These are phyloP conservation scores for Erysimum pusillum DNA, from an alignment of 441 rosid species.

Conservation along the genomic window DNA sequence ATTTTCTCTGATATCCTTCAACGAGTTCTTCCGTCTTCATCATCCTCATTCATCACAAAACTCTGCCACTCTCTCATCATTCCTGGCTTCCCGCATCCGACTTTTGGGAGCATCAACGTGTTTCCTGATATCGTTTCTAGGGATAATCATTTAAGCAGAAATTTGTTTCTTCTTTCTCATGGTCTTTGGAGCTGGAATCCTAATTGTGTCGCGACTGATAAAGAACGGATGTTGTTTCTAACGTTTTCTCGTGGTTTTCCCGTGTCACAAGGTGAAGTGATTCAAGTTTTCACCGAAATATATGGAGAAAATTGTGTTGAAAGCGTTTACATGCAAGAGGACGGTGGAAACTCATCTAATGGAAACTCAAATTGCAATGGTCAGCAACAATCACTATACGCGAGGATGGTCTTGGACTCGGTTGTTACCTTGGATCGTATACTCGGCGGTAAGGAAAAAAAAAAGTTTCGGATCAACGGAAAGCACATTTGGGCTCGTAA, in stretches of 20 bases:
- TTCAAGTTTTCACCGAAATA: slow-evolving; percentile 44
- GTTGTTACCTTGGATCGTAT: slow-evolving; percentile 59
- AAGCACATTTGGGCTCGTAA: slow-evolving; percentile 83
- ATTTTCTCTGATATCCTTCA: slow-evolving; percentile 64
- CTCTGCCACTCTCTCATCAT: slow-evolving; percentile 44
- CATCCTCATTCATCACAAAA: background rate
- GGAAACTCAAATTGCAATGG: background rate
- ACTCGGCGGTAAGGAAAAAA: slow-evolving; percentile 50
- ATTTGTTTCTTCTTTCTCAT: slow-evolving; percentile 28
- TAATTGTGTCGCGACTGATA: slow-evolving; percentile 41
- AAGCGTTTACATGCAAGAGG: slow-evolving; percentile 57
- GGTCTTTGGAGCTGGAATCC: slow-evolving; percentile 69
- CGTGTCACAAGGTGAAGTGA: slow-evolving; percentile 57
- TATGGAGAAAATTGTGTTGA: slow-evolving; percentile 55
- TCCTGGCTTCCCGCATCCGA: slow-evolving; percentile 71
- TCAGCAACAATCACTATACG: slow-evolving; percentile 27
- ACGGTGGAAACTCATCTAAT: background rate
- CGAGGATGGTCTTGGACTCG: slow-evolving; percentile 45
- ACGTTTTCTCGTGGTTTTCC: slow-evolving; percentile 81
- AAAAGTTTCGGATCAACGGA: slow-evolving; percentile 58
- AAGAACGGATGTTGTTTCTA: slow-evolving; percentile 72
- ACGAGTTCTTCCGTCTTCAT: slow-evolving; percentile 26
- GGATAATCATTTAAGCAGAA: slow-evolving; percentile 8
- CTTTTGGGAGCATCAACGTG: slow-evolving; percentile 56
- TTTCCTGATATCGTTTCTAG: slow-evolving; percentile 23